phyloP scores from a whole-genome alignment of 495 filamentous ascomycete genomes.

The Aspergillus panamensis region DNA sequence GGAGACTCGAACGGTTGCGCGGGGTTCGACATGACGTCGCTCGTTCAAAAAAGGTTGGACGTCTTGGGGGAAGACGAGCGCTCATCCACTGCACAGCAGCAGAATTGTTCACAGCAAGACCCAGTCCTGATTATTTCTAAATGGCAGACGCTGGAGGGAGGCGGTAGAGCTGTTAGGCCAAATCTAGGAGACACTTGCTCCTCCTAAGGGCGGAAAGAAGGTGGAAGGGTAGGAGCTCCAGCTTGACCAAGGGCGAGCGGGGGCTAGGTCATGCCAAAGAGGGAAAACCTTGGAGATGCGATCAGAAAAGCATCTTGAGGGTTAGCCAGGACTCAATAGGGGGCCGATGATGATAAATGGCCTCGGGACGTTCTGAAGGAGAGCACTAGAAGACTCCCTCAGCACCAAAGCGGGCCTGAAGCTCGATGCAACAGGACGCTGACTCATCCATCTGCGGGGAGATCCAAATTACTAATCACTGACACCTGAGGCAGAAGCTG shows the following conservation, averaged over 20 bases:
- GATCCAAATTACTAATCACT: not conserved
- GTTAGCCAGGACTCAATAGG: not conserved
- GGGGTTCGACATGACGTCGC: slow-evolving; percentile 41
- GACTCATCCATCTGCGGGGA: slow-evolving; percentile 15
- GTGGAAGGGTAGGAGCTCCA: slow-evolving; percentile 35
- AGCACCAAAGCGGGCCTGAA: not conserved
- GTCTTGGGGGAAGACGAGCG: not conserved
- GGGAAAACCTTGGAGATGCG: slow-evolving; percentile 6
- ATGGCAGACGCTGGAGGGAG: not conserved
- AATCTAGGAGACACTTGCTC: not conserved
- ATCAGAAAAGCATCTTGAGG: slow-evolving; percentile 22
- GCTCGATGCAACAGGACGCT: slow-evolving; percentile 1
- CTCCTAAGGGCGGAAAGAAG: slow-evolving; percentile 3
- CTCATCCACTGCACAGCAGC: slow-evolving; percentile 10
- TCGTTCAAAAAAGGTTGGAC: not conserved
- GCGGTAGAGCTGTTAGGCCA: not conserved
- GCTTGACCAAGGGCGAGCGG: slow-evolving; percentile 46
- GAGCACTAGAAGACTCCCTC: not conserved
- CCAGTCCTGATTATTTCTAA: not conserved
- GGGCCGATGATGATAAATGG: slow-evolving; percentile 1
- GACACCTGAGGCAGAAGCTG: too few relatives aligned
- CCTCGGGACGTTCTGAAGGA: slow-evolving; percentile 1
- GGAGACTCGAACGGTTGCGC: slow-evolving; percentile 52
- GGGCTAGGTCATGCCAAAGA: slow-evolving; percentile 33
- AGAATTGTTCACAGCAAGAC: not conserved